Evolutionary conservation across 2,329 filamentous ascomycete species (phyloP).

Genomic region (Alternaria hordeiaustralica): DNA sequence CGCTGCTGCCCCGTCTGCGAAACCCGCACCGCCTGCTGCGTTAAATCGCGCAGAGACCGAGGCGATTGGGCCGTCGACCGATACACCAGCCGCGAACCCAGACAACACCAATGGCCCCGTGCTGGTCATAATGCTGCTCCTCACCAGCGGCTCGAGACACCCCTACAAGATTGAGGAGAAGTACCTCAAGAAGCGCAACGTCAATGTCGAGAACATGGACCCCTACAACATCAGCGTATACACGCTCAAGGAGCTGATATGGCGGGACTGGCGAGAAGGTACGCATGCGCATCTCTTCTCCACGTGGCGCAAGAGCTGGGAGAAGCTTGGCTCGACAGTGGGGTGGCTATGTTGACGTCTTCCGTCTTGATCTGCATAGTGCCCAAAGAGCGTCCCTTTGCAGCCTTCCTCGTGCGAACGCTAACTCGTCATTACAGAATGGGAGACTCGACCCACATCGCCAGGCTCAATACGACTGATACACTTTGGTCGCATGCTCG

Average conservation of each 20-base stretch:
- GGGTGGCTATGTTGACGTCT: background rate
- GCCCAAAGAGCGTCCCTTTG: background rate
- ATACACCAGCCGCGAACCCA: slow-evolving; percentile 49
- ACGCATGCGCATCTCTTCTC: slow-evolving; percentile 23
- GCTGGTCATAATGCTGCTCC: slow-evolving; percentile 80
- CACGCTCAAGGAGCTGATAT: slow-evolving; percentile 90
- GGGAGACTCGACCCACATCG: slow-evolving; percentile 85
- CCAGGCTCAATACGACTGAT: slow-evolving; percentile 91
- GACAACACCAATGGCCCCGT: slow-evolving; percentile 50
- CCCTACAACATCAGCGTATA: slow-evolving; percentile 92
- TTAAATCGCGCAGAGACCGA: slow-evolving; percentile 51
- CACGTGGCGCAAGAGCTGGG: background rate
- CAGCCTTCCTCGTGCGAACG: background rate
- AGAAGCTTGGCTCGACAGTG: background rate
- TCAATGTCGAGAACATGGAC: slow-evolving; percentile 76
- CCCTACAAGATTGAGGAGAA: slow-evolving; percentile 89
- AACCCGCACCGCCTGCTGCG: slow-evolving; percentile 30
- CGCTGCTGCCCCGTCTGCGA: slow-evolving; percentile 23
- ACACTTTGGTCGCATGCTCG: slow-evolving; percentile 86
- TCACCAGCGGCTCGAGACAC: slow-evolving; percentile 82
- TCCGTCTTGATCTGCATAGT: background rate
- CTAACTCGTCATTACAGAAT: slow-evolving; percentile 61
- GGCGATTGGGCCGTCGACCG: slow-evolving; percentile 57
- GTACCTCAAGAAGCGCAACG: slow-evolving; percentile 81
- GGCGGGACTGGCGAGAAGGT: slow-evolving; percentile 87